Evolutionary conservation across 352 stramenopile species (phyloP), one percentile per base, ranked within the genome.

Genomic region (Phytophthora uliginosa): DNA sequence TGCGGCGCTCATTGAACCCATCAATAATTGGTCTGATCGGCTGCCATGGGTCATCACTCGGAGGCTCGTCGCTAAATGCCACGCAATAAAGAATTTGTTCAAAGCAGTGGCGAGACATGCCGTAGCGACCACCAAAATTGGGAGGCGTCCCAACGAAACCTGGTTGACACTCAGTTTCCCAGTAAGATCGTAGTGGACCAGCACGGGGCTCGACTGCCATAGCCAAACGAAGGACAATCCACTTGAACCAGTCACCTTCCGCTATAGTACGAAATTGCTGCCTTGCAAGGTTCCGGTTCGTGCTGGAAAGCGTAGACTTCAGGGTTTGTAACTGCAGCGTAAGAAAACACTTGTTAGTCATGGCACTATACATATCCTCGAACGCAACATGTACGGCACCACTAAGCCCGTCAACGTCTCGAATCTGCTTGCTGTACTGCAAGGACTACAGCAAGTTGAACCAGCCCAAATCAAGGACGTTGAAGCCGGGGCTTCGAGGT

Each of bases 61-160:
- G 34, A 40, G 8, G 34, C 18, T 8, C 10, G 9, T 28, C 12
- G n/a, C 13, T 17, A 38, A 63, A 54, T 6, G 24, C 13, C 22
- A 63, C 28, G 22, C 22, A 53, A 22, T 18, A 31, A 24, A 45
- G 17, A 4, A 54, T 45, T 31, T 63, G 24, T n/a, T 63, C 40
- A 10, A 54, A 63, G 13, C 40, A 55, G 24, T 63, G 40, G 2
- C 57, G 12, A 31, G 20, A 26, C 56, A 62, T 62, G 15, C 20
- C n/a, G 38, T 40, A 62, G 4, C 57, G 38, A 5, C 38, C 4
- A n/a, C 57, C 40, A 42, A 45, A 53, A 31, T 54, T 54, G 8
- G 24, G 8, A 15, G 26, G 8, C 6, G 40, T 54, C 34, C 34
- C 12, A 40, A 40, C 34, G 12, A 40, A 40, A 13, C 34, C 34